phyloP scores from a whole-genome alignment of 768 basidiomycete species.

The Strobilomyces dryophilus region DNA sequence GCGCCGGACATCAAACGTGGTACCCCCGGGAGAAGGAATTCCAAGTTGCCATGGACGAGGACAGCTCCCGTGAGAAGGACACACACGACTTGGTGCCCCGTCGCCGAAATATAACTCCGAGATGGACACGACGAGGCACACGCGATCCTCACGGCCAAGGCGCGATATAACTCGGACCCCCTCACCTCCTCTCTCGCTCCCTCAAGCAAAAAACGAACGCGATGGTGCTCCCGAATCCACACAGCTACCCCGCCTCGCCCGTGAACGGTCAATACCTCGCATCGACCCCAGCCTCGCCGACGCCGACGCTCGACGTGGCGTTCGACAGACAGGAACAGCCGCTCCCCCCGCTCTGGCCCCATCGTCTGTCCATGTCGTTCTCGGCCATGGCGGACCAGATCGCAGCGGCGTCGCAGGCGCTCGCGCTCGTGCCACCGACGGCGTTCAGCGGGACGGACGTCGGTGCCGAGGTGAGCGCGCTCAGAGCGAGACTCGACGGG shows the following conservation, averaged over 20 bases:
- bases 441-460: constrained; percentile 17
- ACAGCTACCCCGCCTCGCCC: not conserved
- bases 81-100: not conserved
- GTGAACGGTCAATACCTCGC: too few species aligned
- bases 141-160: not conserved
- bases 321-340: constrained; percentile 9
- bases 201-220: too few species aligned
- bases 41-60: not conserved
- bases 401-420: constrained; percentile 36
- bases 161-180: not conserved
- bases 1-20: too few species aligned
- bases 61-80: not conserved
- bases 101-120: too few species aligned
- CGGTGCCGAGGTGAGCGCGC: constrained; percentile 10
- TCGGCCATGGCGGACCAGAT: constrained; percentile 39
- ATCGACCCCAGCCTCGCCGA: constrained; percentile 7
- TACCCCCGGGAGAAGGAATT: too few species aligned
- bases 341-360: constrained; percentile 25
- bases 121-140: not conserved
- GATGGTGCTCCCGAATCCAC: not conserved
- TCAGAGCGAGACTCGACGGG: constrained; percentile 26
- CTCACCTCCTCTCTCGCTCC: too few species aligned
- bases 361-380: constrained; percentile 36
- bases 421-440: constrained; percentile 27
- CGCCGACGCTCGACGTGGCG: constrained; percentile 18